Base-by-base conservation (phyloP, 768 basidiomycete genomes). In the Pholiota microspora region DNA sequence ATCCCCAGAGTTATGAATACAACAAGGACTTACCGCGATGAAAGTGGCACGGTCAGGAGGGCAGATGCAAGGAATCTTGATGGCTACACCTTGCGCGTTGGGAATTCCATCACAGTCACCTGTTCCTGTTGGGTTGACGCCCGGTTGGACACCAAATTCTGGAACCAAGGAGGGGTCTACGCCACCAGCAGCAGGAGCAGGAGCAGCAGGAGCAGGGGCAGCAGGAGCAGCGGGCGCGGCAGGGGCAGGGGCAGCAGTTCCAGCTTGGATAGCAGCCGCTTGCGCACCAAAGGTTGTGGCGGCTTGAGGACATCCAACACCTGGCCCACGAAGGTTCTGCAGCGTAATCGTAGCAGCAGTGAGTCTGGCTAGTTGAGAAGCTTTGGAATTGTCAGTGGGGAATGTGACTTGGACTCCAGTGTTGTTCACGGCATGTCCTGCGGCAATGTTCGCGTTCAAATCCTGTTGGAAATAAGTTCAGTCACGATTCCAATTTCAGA, bases 271-370 rank as follows among this genome's bases (percentile, higher is more conserved):
- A 9, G 71, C 73, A 51, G 69, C 59, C 31, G 67, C 69, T 42
- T 76, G 75, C 0, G 73, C 80, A 21, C 72, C 59, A 62, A 86
- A 82, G 4, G 85, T 88, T 0, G 88, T 86, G 7, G 85, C 77
- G 1, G 78, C 79, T 12, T 80, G 79, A 4, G 88, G 87, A 65
- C 86, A 89, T 12, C 87, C 89, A 4, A 75, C 67, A 32, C 88
- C 89, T 0, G 84, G 75, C 0, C 87, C 88, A 46, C 77, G 72
- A 35, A 90, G 66, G 67, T 90, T 91, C 71, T 90, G 89, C 16
- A 90, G 71, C 5, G 88, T 85, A 29, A 87, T 77, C 9, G 83
- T 63, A 4, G 82, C 77, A 24, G 86, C 77, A 45, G 81, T 70
- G 54, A 90, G 72, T 27, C 88, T 82, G 0, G 82, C 73, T 42